phyloP scores from a whole-genome alignment of 352 stramenopile genomes.

The Globisporangium emineosum region DNA sequence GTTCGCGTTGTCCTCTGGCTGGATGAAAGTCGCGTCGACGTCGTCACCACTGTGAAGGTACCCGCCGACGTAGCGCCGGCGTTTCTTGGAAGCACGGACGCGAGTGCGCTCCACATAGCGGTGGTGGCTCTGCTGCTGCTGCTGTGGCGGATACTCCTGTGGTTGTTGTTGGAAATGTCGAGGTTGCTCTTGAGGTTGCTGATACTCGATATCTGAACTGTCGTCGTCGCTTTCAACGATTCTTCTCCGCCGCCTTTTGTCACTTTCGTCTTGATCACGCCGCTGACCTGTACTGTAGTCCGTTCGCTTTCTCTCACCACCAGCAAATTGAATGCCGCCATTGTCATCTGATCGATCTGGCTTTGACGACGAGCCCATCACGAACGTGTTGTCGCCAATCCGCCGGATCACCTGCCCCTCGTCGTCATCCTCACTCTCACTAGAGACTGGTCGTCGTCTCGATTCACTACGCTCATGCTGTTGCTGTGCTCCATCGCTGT shows the following conservation, averaged over 20 bases:
- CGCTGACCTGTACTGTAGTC: background rate
- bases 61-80: constrained; percentile 60
- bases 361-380: constrained; percentile 6
- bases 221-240: constrained; percentile 32
- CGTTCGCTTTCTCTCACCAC: background rate
- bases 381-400: constrained; percentile 8
- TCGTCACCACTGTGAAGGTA: constrained; percentile 61
- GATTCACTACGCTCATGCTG: background rate
- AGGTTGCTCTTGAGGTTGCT: background rate
- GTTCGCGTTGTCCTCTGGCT: constrained; percentile 75
- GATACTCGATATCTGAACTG: background rate
- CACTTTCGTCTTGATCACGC: background rate
- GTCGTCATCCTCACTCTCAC: background rate
- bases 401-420: constrained; percentile 2
- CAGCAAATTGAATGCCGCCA: background rate
- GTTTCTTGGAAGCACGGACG: constrained; percentile 20
- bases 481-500: background rate
- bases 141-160: background rate
- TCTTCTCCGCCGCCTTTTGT: constrained; percentile 5
- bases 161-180: background rate
- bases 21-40: constrained; percentile 70
- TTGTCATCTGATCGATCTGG: background rate
- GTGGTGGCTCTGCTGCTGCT: constrained; percentile 1
- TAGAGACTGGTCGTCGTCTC: background rate
- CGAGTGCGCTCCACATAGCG: constrained; percentile 14